A percentile compares a stretch with the other conserved stretches of the same genome.
Conservation (phyloP, 352 stramenopile genomes). For the Pythium scleroteichum region DNA sequence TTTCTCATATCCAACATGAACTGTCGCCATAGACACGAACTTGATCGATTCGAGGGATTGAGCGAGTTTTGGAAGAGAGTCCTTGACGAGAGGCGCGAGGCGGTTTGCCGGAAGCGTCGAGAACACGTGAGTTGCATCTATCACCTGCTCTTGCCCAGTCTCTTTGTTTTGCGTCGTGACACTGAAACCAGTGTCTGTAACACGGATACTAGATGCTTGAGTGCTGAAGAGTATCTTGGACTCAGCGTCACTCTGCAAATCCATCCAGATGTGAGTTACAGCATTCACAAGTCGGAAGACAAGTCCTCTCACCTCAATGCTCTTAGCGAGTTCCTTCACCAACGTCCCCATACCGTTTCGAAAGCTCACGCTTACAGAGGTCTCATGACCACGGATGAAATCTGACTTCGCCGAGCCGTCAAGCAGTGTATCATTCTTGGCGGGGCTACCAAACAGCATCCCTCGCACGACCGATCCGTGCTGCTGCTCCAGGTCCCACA, state of each 20-base stretch:
- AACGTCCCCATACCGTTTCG: constrained; percentile 73
- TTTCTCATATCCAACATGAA: constrained; percentile 76
- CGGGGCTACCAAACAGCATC: constrained; percentile 53
- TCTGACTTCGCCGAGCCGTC: constrained; percentile 70
- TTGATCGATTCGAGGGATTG: constrained; percentile 60
- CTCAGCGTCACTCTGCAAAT: constrained; percentile 21
- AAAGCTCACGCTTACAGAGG: constrained; percentile 87
- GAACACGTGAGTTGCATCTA: constrained; percentile 71
- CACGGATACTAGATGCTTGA: constrained; percentile 10
- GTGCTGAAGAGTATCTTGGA: constrained; percentile 29
- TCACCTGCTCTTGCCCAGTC: constrained; percentile 34
- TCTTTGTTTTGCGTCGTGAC: constrained; percentile 40
- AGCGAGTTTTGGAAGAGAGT: constrained; percentile 47
- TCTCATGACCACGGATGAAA: constrained; percentile 70
- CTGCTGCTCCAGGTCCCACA: constrained; percentile 74
- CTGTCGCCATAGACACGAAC: constrained; percentile 81
- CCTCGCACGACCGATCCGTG: constrained; percentile 79
- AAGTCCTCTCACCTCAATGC: constrained; percentile 36
- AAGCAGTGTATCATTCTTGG: constrained; percentile 45
- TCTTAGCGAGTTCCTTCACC: constrained; percentile 47
- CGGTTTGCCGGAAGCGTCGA: constrained; percentile 73
- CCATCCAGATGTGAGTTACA: neutral
- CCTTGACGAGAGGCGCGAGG: constrained; percentile 46
- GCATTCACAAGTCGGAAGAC: neutral
- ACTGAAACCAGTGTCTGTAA: constrained; percentile 25